Percentiles rank a stretch among this genome's conserved stretches.
Conservation (phyloP, 2,329 filamentous ascomycete species). For the Fulvia fulva region DNA sequence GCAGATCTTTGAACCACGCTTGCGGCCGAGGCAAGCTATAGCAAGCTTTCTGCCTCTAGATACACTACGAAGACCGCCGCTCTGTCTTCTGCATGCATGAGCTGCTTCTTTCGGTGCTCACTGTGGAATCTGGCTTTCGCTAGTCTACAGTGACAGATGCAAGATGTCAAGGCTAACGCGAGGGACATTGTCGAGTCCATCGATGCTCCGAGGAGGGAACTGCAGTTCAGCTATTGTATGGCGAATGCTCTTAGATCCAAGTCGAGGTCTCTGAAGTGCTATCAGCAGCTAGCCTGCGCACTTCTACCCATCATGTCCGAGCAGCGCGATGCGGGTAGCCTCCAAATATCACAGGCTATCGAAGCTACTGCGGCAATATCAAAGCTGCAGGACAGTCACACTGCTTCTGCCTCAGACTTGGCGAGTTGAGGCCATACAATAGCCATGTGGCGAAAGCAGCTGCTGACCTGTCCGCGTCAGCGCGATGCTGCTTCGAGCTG, state of each 20-base stretch:
- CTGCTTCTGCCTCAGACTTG: neutral
- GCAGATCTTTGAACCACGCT: neutral
- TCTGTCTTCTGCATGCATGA: neutral
- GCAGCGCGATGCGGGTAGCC: too few species aligned
- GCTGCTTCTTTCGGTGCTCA: neutral
- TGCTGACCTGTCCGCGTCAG: neutral
- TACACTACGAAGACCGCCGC: neutral
- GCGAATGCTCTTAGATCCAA: too few species aligned
- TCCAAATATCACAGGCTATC: too few species aligned
- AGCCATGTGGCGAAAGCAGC: neutral
- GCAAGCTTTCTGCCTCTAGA: neutral
- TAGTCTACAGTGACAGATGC: neutral
- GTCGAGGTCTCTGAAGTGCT: too few species aligned
- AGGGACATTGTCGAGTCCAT: neutral
- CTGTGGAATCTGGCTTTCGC: neutral
- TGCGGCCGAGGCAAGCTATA: neutral
- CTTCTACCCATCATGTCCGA: too few species aligned
- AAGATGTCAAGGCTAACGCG: neutral
- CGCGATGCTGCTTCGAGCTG: neutral
- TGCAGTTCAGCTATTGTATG: neutral
- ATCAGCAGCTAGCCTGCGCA: too few species aligned
- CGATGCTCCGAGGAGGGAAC: neutral
- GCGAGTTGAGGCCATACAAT: neutral
- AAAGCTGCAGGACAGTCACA: neutral
- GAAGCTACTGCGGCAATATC: neutral